A percentile compares a stretch with the other conserved stretches of the same genome.
Evolutionary conservation across 306 rosid genomes (phyloP).

Genomic region (Malus sieversii): DNA sequence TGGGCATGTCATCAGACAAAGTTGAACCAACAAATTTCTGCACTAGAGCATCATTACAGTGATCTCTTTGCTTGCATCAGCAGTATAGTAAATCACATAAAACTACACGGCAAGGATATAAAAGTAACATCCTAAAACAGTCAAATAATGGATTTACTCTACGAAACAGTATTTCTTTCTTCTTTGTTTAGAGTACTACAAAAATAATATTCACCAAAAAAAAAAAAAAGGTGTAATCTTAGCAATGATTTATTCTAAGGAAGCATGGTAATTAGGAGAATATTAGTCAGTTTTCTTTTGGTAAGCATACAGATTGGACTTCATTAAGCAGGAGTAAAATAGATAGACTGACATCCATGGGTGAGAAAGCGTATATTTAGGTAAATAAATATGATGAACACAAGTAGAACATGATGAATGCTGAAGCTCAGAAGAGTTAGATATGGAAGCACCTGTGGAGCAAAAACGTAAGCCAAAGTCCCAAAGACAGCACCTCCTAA

Average conservation of each 20-base stretch:
- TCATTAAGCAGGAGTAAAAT: neutral
- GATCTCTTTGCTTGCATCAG: neutral
- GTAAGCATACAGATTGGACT: neutral
- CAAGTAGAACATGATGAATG: neutral
- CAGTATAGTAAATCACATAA: neutral
- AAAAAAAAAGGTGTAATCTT: neutral
- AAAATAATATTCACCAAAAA: neutral
- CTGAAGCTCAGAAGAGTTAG: neutral
- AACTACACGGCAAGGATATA: neutral
- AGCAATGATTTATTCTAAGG: neutral
- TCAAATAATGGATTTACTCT: neutral
- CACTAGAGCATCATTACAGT: neutral
- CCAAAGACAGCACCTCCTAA: conserved; percentile 90
- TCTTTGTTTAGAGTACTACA: neutral
- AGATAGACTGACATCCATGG: neutral
- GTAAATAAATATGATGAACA: neutral
- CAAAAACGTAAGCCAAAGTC: conserved; percentile 72
- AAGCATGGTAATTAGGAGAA: neutral
- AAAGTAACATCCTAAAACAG: neutral
- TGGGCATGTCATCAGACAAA: neutral
- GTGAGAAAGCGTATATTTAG: neutral
- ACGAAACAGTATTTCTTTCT: neutral
- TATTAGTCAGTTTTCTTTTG: neutral
- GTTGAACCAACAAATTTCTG: neutral
- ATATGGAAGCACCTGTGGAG: conserved; percentile 75